phyloP scores from a whole-genome alignment of 2,329 filamentous ascomycete species.

The Paecilomyces formosus region DNA sequence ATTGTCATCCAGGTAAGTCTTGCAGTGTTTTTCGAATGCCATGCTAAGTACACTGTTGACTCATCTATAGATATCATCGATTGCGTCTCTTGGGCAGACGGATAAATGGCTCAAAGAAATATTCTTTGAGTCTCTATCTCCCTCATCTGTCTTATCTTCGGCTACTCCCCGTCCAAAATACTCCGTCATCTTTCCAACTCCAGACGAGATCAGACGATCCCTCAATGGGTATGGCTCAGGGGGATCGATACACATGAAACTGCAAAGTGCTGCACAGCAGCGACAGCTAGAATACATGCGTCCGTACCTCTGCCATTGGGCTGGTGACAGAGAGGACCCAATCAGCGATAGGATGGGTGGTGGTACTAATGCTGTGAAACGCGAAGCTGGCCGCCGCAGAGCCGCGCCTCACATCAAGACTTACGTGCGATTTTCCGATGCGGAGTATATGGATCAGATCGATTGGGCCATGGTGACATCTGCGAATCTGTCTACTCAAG shows the following conservation, averaged over 20 bases:
- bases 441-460: slow-evolving; percentile 39
- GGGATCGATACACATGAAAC: slow-evolving; percentile 73
- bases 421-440: slow-evolving; percentile 59
- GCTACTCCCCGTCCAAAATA: slow-evolving; percentile 41
- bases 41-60: not conserved
- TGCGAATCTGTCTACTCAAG: slow-evolving; percentile 86
- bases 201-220: slow-evolving; percentile 67
- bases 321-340: slow-evolving; percentile 43
- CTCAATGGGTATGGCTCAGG: slow-evolving; percentile 74
- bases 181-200: slow-evolving; percentile 73
- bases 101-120: slow-evolving; percentile 65
- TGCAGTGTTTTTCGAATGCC: not conserved
- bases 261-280: slow-evolving; percentile 59
- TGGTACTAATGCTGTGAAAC: slow-evolving; percentile 9
- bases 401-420: slow-evolving; percentile 89
- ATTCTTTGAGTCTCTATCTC: slow-evolving; percentile 45
- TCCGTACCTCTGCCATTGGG: slow-evolving; percentile 70
- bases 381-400: slow-evolving; percentile 54
- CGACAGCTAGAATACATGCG: slow-evolving; percentile 68
- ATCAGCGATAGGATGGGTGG: not conserved
- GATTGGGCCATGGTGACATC: slow-evolving; percentile 85
- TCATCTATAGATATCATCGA: slow-evolving; percentile 65
- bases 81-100: slow-evolving; percentile 66
- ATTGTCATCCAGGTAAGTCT: slow-evolving; percentile 28
- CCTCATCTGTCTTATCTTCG: slow-evolving; percentile 9